A percentile compares a stretch with the other conserved stretches of the same genome.
phyloP scores from a whole-genome alignment of 129 eudicot species.

The Erigeron canadensis region DNA sequence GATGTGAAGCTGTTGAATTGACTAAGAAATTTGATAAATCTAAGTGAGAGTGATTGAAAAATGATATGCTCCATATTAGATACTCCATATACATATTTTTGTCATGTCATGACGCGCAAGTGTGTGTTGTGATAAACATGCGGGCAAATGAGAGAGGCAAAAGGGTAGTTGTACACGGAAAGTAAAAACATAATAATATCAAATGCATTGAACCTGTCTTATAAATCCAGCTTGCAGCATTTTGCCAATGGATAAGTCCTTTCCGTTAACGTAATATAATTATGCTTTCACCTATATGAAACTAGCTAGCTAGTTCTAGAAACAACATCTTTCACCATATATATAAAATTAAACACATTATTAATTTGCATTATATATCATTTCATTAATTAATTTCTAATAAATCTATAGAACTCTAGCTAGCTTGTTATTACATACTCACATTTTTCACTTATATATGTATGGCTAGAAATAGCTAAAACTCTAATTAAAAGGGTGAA shows the following conservation, averaged over 20 bases:
- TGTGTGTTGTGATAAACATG: constrained; percentile 35
- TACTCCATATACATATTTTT: neutral
- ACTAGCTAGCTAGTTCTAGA: constrained; percentile 19
- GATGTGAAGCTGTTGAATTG: neutral
- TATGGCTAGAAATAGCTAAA: no score
- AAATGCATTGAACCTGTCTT: constrained; percentile 36
- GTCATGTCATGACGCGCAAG: neutral
- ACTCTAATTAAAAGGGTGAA: no score
- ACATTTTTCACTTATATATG: no score
- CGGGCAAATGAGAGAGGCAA: constrained; percentile 9
- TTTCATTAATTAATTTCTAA: no score
- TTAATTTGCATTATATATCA: no score
- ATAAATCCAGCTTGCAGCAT: constrained; percentile 26
- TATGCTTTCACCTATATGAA: constrained; percentile 32
- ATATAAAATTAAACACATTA: no score
- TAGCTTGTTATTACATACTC: no score
- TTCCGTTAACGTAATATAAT: neutral
- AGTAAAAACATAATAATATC: neutral
- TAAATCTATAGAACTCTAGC: no score
- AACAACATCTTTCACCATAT: no score
- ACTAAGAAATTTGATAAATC: constrained; percentile 18
- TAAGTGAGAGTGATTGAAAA: constrained; percentile 24
- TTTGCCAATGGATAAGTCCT: constrained; percentile 24
- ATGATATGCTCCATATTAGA: no score
- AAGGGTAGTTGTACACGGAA: constrained; percentile 34